phyloP scores from a whole-genome alignment of 805 yeast species.

The Barnettozyma californica region DNA sequence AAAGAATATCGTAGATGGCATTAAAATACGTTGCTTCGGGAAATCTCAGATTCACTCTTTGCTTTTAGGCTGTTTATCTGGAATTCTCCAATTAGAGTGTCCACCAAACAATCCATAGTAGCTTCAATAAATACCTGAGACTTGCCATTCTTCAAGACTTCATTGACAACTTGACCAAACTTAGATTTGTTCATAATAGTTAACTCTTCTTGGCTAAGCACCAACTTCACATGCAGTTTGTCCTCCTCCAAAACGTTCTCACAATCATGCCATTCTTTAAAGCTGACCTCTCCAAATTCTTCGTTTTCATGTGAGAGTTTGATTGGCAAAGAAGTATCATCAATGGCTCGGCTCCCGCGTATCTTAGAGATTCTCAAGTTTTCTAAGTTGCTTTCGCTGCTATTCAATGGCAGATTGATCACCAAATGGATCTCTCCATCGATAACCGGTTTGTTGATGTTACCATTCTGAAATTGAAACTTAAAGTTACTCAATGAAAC shows the following conservation, averaged over 20 bases:
- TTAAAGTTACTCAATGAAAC: constrained; percentile 33
- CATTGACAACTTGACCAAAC: constrained; percentile 39
- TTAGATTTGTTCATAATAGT: constrained; percentile 35
- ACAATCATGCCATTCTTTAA: constrained; percentile 42
- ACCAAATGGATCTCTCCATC: constrained; percentile 33
- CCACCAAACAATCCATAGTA: constrained; percentile 30
- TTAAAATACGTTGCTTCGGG: not conserved
- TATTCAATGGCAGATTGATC: constrained; percentile 26
- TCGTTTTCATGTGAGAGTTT: constrained; percentile 33
- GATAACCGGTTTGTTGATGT: constrained; percentile 30
- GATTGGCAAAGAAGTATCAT: not conserved
- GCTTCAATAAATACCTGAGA: constrained; percentile 33
- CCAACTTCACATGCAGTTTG: constrained; percentile 32
- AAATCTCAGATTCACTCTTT: not conserved
- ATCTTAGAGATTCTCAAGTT: constrained; percentile 31
- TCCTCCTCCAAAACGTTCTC: constrained; percentile 27
- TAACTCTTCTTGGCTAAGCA: constrained; percentile 37
- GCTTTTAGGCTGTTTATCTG: not conserved
- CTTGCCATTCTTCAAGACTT: constrained; percentile 37
- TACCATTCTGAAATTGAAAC: constrained; percentile 31
- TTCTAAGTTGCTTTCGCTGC: constrained; percentile 19
- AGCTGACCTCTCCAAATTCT: constrained; percentile 39
- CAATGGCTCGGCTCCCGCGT: constrained; percentile 32
- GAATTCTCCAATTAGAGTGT: constrained; percentile 30
- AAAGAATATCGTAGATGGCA: not conserved